Percentiles rank a stretch among this genome's conserved stretches.
Conservation (phyloP, 768 basidiomycete species). For the Amanita phalloides region DNA sequence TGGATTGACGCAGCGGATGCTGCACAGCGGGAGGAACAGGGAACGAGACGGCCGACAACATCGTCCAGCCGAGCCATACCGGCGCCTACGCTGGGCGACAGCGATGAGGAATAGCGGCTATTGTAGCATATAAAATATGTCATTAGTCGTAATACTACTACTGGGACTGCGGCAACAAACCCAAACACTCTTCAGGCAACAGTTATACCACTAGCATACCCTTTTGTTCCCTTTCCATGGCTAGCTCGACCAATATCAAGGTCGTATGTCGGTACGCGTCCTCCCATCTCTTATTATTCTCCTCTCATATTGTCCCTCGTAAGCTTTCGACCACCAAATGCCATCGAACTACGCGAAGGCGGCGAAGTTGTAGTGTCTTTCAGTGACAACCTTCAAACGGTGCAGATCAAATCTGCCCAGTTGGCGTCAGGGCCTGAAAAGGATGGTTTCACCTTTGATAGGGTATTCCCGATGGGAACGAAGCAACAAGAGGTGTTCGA, state of each 20-base stretch:
- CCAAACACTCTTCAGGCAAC: conserved; percentile 12
- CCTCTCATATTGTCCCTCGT: conserved; percentile 8
- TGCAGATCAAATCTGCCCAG: conserved; percentile 64
- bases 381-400: conserved; percentile 77
- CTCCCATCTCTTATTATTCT: conserved; percentile 3
- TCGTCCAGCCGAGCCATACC: conserved; percentile 48
- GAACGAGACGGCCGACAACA: conserved; percentile 41
- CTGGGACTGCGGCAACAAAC: conserved; percentile 14
- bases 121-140: neutral
- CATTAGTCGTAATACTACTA: conserved; percentile 3
- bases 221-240: conserved; percentile 28
- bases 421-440: conserved; percentile 78
- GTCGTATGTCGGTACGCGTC: conserved; percentile 90
- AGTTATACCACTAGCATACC: conserved; percentile 7
- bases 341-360: conserved; percentile 81
- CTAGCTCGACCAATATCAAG: conserved; percentile 88
- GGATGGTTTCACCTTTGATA: conserved; percentile 96
- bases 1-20: conserved; percentile 89
- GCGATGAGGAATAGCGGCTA: conserved; percentile 30
- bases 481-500: conserved; percentile 94
- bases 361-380: conserved; percentile 86
- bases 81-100: conserved; percentile 31
- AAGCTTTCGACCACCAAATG: conserved; percentile 93
- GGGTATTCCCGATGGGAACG: conserved; percentile 89
- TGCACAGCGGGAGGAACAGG: conserved; percentile 54